Evolutionary conservation across 805 yeast species (phyloP), one percentile per base, ranked within the genome.

Genomic region (Kuraishia ogatae): DNA sequence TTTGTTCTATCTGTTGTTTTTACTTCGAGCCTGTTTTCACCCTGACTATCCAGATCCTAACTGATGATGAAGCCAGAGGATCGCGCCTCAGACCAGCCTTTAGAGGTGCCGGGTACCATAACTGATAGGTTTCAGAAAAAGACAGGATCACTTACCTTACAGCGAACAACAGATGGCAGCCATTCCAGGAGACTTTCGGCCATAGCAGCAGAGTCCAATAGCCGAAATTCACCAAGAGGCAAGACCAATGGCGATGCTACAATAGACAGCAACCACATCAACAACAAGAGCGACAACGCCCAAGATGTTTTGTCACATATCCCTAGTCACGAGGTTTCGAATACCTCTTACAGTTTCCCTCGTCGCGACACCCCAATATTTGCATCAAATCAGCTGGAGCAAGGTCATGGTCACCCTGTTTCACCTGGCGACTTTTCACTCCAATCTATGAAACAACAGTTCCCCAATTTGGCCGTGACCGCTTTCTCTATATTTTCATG

Each of bases 401-500:
- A 35, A 15, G 43, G 43, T 7, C 13, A 35, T 35, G 43, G 43
- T 11, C 43, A 35, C 43, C 13, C 43, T 35, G 43, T 35, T 11
- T 35, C 43, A 3, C 43, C 43, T 35, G 43, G 43, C 43, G 43
- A 35, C 17, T 35, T 35, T 17, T 35, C 43, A 10, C 7, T 35
- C 43, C 43, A 35, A 35, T 35, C 43, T 8, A 35, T 35, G 43
- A 10, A 35, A 35, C 13, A 39, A 15, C 29, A n/a, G 23, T 46
- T 23, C 50, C 71, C 72, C 10, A 57, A 69, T 55, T 39, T 66
- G 8, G 64, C 62, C 4, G 60, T 62, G 11, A 67, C 66, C 17
- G 26, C 64, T 1, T 6, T 58, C 4, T 66, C 73, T 3, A 71
- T 70, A 48, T 13, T 65, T 23, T 56, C 66, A 26, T 88, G 94